A percentile compares a stretch with the other conserved stretches of the same genome.
Conservation (phyloP, 106 monocot species). For the Dioscorea dumetorum region DNA sequence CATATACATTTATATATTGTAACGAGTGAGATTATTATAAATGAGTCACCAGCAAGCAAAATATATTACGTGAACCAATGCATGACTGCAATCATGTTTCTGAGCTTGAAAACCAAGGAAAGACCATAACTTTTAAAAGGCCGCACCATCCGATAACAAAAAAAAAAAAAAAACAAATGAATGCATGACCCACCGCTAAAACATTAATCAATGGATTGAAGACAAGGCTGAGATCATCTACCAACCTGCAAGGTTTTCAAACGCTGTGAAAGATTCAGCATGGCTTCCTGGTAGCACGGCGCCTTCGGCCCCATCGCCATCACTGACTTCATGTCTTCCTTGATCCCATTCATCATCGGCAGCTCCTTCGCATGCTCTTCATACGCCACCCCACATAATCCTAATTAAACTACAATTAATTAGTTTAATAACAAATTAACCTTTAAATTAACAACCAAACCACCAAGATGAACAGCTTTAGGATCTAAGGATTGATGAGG, state of each 20-base stretch:
- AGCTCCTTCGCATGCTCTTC: conserved; percentile 70
- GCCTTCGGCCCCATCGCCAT: conserved; percentile 34
- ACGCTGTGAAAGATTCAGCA: conserved; percentile 45
- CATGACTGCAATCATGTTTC: neutral
- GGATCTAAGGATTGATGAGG: too few relatives aligned
- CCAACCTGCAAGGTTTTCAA: conserved; percentile 55
- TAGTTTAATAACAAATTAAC: too few relatives aligned
- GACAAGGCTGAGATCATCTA: neutral
- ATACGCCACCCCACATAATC: conserved; percentile 36
- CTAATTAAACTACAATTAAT: conserved; percentile 5
- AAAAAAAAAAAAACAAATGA: too few relatives aligned
- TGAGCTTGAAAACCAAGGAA: conserved; percentile 3
- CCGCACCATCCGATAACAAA: too few relatives aligned
- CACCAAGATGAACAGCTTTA: too few relatives aligned
- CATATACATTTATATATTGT: too few relatives aligned
- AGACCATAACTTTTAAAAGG: too few relatives aligned
- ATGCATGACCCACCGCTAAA: neutral
- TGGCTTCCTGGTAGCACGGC: conserved; percentile 41
- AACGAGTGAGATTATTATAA: too few relatives aligned
- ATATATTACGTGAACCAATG: too few relatives aligned
- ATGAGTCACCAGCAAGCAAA: too few relatives aligned
- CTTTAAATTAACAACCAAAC: too few relatives aligned
- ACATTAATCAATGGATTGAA: neutral
- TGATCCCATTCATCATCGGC: conserved; percentile 89
- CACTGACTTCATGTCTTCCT: conserved; percentile 71